These are phyloP conservation scores for Pseudogymnoascus sp. DNA, from an alignment of 2,329 filamentous ascomycete genomes.

Conservation along the genomic window DNA sequence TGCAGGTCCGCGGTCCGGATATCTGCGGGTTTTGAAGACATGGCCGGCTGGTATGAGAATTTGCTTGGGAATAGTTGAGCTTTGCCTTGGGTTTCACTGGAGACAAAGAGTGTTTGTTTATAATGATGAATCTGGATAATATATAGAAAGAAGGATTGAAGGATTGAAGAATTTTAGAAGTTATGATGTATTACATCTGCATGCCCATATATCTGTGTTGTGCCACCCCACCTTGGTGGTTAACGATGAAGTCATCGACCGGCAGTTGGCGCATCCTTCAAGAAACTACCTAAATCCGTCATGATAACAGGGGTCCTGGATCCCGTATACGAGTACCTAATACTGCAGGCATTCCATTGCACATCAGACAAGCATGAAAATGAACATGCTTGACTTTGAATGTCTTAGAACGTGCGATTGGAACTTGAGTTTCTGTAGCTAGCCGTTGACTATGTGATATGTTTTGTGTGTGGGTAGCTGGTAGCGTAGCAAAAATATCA, in stretches of 20 bases:
- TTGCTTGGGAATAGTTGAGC: neutral
- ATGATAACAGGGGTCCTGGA: neutral
- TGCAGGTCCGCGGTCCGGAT: slow-evolving; percentile 35
- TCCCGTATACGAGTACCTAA: neutral
- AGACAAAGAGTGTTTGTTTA: slow-evolving; percentile 1
- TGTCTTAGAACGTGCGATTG: neutral
- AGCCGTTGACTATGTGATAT: neutral
- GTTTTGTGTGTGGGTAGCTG: neutral
- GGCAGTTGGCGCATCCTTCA: neutral
- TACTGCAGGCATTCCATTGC: neutral
- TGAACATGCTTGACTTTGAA: neutral
- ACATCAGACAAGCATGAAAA: neutral
- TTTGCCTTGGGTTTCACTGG: neutral
- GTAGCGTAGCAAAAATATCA: neutral
- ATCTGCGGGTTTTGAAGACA: slow-evolving; percentile 29
- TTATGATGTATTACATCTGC: slow-evolving; percentile 1
- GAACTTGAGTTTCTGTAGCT: neutral
- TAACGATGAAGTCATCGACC: slow-evolving; percentile 6
- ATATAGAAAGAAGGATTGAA: neutral
- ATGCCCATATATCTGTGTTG: neutral
- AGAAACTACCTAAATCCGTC: neutral
- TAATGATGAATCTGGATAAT: neutral
- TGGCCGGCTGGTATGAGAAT: neutral
- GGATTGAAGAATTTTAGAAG: neutral
- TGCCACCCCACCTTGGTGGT: slow-evolving; percentile 5